Evolutionary conservation across 2,329 filamentous ascomycete genomes (phyloP), one percentile per base, ranked within the genome.

Genomic region (Pseudogymnoascus sp.): DNA sequence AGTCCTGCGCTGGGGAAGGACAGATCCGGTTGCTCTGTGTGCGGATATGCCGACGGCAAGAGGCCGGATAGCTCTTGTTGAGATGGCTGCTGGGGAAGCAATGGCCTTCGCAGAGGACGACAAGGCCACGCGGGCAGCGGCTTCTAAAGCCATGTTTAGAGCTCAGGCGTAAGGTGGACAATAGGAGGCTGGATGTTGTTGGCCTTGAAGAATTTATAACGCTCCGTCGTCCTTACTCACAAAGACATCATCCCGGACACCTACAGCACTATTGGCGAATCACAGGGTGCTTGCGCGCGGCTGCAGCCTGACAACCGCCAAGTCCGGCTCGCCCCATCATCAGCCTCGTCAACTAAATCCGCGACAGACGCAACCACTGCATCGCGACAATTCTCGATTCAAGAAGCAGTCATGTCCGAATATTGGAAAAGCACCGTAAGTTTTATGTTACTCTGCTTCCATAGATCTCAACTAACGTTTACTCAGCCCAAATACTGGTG

Each of bases 361-460:
- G 12, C 4, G 28, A 6, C 28, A 6, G 28, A 33, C 8, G 25
- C n/a, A 50, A 30, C 25, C 5, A 50, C 43, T 33, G n/a, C 28
- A 18, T 54, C 16, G 33, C 47, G 18, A 33, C n/a, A 54, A n/a
- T 33, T 54, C 28, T 33, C 47, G 28, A 54, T 6, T 33, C 28
- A 54, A 36, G 57, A n/a, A 58, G 20, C 37, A 58, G 72, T 66
- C 57, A 97, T 99, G 94, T 87, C 94, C 0, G 94, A 97, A 80
- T 95, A 96, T 77, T 97, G 94, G 94, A 97, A 97, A 74, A 97
- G 93, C 18, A 96, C 92, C 35, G 83, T 85, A 72, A 74, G 78
- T 71, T 36, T 14, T 62, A 57, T 41, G 18, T 39, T n/a, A 12
- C 25, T 4, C 20, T 43, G 30, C 18, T 20, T 9, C 37, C 12